Evolutionary conservation across 1,284 basidiomycete species (phyloP).

Genomic region (Vanrija sp.): DNA sequence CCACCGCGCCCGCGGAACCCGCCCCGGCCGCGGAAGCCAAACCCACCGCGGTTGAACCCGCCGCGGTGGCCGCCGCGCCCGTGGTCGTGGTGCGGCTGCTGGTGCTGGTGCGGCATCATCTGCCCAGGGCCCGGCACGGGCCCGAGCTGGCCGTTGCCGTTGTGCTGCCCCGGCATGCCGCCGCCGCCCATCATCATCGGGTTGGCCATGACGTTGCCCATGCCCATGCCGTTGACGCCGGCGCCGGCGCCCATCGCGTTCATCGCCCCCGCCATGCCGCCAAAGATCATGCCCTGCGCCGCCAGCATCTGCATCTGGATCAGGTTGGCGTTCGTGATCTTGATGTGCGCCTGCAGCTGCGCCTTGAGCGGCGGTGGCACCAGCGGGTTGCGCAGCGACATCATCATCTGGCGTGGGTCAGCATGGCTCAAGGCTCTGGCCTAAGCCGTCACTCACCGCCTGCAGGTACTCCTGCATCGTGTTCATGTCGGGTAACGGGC

Average conservation of each 20-base stretch:
- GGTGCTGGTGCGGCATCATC: background rate
- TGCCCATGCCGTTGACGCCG: conserved; percentile 9
- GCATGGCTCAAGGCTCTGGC: background rate
- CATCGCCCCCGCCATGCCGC: background rate
- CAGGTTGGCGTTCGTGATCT: conserved; percentile 36
- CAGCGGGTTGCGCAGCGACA: conserved; percentile 36
- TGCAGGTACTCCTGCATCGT: conserved; percentile 15
- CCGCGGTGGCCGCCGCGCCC: conserved; percentile 5
- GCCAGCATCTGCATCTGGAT: conserved; percentile 43
- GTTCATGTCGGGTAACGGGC: conserved; percentile 18
- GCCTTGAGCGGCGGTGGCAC: conserved; percentile 18
- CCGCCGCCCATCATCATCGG: conserved; percentile 13
- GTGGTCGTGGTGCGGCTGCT: background rate
- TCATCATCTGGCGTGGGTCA: conserved; percentile 24
- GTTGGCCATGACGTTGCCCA: conserved; percentile 17
- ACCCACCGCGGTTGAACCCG: conserved; percentile 6
- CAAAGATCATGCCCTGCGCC: conserved; percentile 19
- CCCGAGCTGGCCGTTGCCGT: too few relatives aligned
- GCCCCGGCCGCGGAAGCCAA: background rate
- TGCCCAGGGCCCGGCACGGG: background rate
- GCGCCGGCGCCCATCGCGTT: background rate
- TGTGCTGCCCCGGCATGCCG: background rate
- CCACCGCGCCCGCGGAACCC: conserved; percentile 13
- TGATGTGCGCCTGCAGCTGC: conserved; percentile 28
- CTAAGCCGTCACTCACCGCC: background rate